Evolutionary conservation across 1,284 basidiomycete species (phyloP).

Genomic region (Grifola frondosa): DNA sequence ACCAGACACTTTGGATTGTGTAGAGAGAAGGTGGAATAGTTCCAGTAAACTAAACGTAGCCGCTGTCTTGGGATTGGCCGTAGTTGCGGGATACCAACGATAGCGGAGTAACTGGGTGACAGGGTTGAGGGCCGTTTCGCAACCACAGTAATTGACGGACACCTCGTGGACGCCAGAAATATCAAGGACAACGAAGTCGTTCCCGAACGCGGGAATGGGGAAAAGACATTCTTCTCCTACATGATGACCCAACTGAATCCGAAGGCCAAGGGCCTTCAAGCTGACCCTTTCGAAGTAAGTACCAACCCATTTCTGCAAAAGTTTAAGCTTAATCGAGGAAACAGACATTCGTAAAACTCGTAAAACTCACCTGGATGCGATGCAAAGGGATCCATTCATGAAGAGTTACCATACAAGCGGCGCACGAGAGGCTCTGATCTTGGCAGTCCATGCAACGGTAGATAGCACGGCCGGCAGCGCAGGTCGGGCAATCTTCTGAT

Average conservation of each 20-base stretch:
- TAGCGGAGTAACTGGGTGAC: constrained; percentile 24
- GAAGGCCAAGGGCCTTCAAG: constrained; percentile 6
- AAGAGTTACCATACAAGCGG: neutral
- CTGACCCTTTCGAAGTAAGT: neutral
- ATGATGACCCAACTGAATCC: constrained; percentile 24
- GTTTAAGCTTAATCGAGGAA: neutral
- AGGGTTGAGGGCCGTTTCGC: constrained; percentile 11
- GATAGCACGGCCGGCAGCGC: neutral
- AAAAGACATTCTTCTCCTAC: constrained; percentile 7
- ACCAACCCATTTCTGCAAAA: constrained; percentile 2
- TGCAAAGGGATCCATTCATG: constrained; percentile 10
- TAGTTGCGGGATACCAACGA: constrained; percentile 32
- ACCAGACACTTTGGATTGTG: constrained; percentile 22
- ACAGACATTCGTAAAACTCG: too few species aligned
- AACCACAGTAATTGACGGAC: constrained; percentile 33
- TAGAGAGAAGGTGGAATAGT: constrained; percentile 24
- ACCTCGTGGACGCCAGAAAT: constrained; percentile 33
- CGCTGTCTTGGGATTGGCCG: constrained; percentile 22
- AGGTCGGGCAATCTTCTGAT: too few species aligned
- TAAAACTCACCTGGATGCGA: constrained; percentile 13
- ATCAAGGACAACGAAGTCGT: constrained; percentile 31
- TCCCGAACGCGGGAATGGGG: neutral
- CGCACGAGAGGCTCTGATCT: constrained; percentile 5
- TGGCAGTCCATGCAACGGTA: constrained; percentile 13
- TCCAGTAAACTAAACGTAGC: constrained; percentile 31